These are phyloP conservation scores for Verbena officinalis DNA, from an alignment of 257 asterid species.

Conservation along the genomic window DNA sequence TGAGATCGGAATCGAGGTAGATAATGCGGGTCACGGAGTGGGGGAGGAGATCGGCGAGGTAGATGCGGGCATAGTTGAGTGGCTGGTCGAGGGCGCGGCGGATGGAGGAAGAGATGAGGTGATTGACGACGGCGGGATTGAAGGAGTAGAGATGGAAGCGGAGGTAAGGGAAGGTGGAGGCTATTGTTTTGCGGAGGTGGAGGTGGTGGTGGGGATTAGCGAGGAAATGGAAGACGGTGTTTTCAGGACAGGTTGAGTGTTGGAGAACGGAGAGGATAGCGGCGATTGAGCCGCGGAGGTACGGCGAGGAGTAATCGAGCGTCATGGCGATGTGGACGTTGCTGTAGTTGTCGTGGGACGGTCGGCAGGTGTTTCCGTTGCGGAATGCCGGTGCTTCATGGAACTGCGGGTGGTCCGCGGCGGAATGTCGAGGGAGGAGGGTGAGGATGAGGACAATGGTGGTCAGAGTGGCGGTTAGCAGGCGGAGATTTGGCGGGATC, in stretches of 20 bases:
- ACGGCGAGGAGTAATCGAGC: conserved; percentile 80
- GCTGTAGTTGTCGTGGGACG: conserved; percentile 39
- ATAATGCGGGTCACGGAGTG: conserved; percentile 54
- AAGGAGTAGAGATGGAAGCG: conserved; percentile 69
- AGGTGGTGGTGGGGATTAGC: conserved; percentile 53
- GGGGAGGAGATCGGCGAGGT: conserved; percentile 81
- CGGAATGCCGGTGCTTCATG: conserved; percentile 89
- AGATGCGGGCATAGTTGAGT: conserved; percentile 84
- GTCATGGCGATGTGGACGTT: conserved; percentile 86
- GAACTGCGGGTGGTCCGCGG: conserved; percentile 54
- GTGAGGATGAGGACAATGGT: conserved; percentile 38
- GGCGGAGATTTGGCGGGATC: conserved; percentile 38
- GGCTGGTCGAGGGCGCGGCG: conserved; percentile 95
- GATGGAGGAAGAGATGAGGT: conserved; percentile 80
- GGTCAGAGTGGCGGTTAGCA: conserved; percentile 24
- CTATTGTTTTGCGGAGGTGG: conserved; percentile 57
- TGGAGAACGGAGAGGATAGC: conserved; percentile 87
- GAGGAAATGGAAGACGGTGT: conserved; percentile 82
- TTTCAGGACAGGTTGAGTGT: conserved; percentile 86
- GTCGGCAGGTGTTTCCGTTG: conserved; percentile 62
- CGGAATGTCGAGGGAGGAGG: conserved; percentile 23
- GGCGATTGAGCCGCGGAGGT: conserved; percentile 92
- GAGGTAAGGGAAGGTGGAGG: conserved; percentile 81
- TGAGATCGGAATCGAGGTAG: conserved; percentile 87
- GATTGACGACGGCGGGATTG: conserved; percentile 61